Percentiles rank a stretch among this genome's conserved stretches.
phyloP scores from a whole-genome alignment of 305 asterid species.

The Fraxinus paxiana region DNA sequence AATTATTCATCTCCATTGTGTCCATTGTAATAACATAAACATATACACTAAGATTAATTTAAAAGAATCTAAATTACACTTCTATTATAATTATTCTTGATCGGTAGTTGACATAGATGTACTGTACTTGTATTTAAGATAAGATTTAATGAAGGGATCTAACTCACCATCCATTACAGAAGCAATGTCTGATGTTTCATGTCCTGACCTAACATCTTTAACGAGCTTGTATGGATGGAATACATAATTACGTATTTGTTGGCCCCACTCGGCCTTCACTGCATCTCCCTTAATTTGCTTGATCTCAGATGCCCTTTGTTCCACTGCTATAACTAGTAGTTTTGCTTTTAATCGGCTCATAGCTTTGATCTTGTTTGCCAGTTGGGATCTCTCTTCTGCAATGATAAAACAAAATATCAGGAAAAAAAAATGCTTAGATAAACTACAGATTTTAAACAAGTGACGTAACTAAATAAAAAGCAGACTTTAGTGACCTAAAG shows the following conservation, averaged over 20 bases:
- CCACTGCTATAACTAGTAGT: slow-evolving; percentile 74
- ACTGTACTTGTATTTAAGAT: slow-evolving; percentile 72
- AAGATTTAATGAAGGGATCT: slow-evolving; percentile 81
- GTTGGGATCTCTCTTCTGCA: slow-evolving; percentile 75
- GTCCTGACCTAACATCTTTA: slow-evolving; percentile 81
- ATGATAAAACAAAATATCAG: not conserved
- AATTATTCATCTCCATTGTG: not conserved
- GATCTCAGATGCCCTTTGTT: slow-evolving; percentile 93
- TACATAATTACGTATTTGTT: slow-evolving; percentile 91
- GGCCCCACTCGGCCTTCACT: slow-evolving; percentile 99
- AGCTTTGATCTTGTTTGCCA: slow-evolving; percentile 85
- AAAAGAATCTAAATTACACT: not conserved
- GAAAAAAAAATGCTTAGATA: not conserved
- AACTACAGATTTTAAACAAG: not conserved
- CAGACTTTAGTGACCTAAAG: not conserved
- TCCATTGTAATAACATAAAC: not conserved
- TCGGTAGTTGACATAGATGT: slow-evolving; percentile 33
- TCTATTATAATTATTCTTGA: slow-evolving; percentile 15
- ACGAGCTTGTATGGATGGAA: slow-evolving; percentile 93
- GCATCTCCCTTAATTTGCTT: slow-evolving; percentile 87
- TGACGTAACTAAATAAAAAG: not conserved
- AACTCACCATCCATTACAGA: slow-evolving; percentile 83
- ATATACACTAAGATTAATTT: not conserved
- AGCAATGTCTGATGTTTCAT: slow-evolving; percentile 69
- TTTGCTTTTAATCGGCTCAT: slow-evolving; percentile 85